Evolutionary conservation across 2,329 filamentous ascomycete genomes (phyloP).

Genomic region (Thelonectria olida): DNA sequence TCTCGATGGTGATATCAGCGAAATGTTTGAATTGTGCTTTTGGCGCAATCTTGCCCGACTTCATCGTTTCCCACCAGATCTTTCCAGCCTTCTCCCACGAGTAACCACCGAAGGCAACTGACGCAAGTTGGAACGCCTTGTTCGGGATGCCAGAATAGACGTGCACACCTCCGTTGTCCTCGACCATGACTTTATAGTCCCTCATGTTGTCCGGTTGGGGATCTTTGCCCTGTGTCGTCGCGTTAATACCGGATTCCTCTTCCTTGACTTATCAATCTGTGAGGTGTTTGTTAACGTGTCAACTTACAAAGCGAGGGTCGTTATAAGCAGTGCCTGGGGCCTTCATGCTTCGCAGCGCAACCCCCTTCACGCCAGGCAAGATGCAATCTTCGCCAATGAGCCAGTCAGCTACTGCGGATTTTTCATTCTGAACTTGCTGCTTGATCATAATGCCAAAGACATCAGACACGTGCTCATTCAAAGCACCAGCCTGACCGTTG

Average conservation of each 20-base stretch:
- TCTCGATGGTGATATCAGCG: constrained; percentile 57
- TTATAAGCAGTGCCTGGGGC: constrained; percentile 62
- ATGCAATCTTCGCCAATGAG: constrained; percentile 63
- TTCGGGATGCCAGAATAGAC: constrained; percentile 67
- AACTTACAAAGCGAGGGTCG: constrained; percentile 59
- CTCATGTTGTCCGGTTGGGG: constrained; percentile 60
- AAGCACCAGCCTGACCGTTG: constrained; percentile 59
- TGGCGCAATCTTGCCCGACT: constrained; percentile 51
- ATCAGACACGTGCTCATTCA: constrained; percentile 67
- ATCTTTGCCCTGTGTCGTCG: constrained; percentile 55
- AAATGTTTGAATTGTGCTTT: constrained; percentile 58
- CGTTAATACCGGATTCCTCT: not conserved
- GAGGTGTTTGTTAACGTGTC: no score
- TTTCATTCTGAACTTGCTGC: constrained; percentile 58
- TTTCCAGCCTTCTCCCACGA: constrained; percentile 63
- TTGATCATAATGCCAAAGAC: constrained; percentile 67
- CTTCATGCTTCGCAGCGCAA: constrained; percentile 64
- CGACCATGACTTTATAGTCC: constrained; percentile 48
- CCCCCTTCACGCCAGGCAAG: constrained; percentile 59
- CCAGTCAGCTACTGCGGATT: constrained; percentile 60
- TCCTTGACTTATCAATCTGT: not conserved
- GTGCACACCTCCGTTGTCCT: constrained; percentile 65
- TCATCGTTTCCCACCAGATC: constrained; percentile 62
- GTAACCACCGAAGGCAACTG: constrained; percentile 59
- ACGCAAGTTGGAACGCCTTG: constrained; percentile 62